Evolutionary conservation across 768 basidiomycete species (phyloP).

Genomic region (Podaxis sp.): DNA sequence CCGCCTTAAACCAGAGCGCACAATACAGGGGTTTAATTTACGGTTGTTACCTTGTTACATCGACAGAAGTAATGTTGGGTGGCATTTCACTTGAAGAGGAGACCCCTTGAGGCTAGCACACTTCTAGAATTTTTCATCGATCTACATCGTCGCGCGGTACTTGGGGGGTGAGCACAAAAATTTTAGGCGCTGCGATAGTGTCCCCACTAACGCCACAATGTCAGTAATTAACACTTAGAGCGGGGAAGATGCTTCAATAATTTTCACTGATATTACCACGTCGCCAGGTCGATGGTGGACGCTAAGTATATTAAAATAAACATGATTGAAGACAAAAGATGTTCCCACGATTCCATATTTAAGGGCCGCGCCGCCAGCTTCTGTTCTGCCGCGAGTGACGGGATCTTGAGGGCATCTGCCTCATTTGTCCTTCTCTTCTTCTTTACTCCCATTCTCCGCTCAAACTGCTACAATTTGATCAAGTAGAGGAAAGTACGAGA

Average conservation of each 20-base stretch:
- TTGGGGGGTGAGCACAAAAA: background rate
- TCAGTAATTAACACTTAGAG: background rate
- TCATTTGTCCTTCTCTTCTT: background rate
- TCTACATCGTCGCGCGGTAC: background rate
- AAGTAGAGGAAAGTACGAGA: background rate
- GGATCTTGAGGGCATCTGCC: background rate
- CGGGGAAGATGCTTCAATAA: background rate
- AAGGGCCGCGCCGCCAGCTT: background rate
- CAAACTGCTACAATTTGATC: background rate
- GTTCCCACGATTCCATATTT: background rate
- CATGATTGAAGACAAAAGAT: background rate
- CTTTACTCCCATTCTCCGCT: background rate
- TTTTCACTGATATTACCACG: background rate
- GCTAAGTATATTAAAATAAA: background rate
- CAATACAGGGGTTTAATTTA: no score
- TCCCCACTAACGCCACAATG: background rate
- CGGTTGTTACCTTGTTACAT: background rate
- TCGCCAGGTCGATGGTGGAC: background rate
- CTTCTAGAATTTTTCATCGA: constrained; percentile 2
- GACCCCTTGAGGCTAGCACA: background rate
- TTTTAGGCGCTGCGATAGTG: background rate
- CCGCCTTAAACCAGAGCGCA: background rate
- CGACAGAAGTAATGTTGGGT: background rate
- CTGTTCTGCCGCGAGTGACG: background rate
- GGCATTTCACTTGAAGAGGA: background rate